Evolutionary conservation across 441 rosid species (phyloP).

Genomic region (Euphorbia celastroides): DNA sequence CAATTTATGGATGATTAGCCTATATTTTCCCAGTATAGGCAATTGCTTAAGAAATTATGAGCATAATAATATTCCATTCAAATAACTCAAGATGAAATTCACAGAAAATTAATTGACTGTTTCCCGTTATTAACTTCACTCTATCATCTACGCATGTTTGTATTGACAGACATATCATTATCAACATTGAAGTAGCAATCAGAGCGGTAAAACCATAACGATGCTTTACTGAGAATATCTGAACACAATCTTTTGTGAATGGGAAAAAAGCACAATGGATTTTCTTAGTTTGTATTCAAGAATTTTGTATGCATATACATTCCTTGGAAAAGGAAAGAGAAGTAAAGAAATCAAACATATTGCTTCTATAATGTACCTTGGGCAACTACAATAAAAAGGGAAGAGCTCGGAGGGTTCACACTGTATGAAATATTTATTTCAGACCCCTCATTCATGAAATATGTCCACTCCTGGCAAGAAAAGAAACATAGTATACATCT

Average conservation of each 20-base stretch:
- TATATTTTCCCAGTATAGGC: background rate
- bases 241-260: background rate
- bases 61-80: background rate
- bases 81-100: background rate
- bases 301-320: no score
- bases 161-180: no score
- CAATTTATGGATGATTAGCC: background rate
- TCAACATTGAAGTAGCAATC: no score
- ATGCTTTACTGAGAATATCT: background rate
- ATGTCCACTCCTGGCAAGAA: conserved; percentile 51
- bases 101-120: background rate
- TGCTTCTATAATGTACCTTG: conserved; percentile 44
- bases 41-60: background rate
- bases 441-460: conserved; percentile 56
- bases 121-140: conserved; percentile 3
- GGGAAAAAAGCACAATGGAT: background rate
- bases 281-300: background rate
- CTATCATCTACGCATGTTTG: background rate
- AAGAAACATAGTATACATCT: conserved; percentile 6
- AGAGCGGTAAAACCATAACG: background rate
- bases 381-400: conserved; percentile 53
- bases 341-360: background rate
- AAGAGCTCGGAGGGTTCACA: conserved; percentile 39
- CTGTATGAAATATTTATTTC: conserved; percentile 58
- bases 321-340: no score